phyloP scores from a whole-genome alignment of 140 eudicot genomes.

The Ambrosia hybrid region DNA sequence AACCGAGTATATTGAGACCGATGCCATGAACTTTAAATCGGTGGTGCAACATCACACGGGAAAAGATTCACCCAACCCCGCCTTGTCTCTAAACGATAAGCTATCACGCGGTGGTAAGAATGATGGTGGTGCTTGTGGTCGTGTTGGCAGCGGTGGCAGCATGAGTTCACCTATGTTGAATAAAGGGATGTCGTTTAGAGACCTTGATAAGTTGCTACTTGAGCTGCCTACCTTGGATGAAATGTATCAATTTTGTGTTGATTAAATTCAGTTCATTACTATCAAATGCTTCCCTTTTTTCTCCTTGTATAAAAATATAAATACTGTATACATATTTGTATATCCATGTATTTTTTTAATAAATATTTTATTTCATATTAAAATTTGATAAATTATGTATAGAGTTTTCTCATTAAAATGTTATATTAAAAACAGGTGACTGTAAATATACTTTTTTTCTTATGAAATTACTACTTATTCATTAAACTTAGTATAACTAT shows the following conservation, averaged over 20 bases:
- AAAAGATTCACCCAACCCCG: constrained; percentile 55
- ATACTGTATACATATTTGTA: constrained; percentile 21
- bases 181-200: constrained; percentile 70
- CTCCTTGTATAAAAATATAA: constrained; percentile 5
- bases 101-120: constrained; percentile 6
- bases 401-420: background rate
- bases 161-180: constrained; percentile 28
- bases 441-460: no score
- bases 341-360: constrained; percentile 14
- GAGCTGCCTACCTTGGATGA: constrained; percentile 78
- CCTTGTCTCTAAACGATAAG: constrained; percentile 1
- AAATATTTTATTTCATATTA: background rate
- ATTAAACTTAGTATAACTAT: no score
- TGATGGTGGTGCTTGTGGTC: background rate
- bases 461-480: no score
- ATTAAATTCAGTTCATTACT: constrained; percentile 15
- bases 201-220: constrained; percentile 57
- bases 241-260: constrained; percentile 47
- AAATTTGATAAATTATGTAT: background rate
- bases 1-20: constrained; percentile 76
- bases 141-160: background rate
- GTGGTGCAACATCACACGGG: constrained; percentile 94
- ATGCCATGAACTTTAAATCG: constrained; percentile 75
- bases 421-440: background rate
- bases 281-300: background rate